Evolutionary conservation across 2,329 filamentous ascomycete genomes (phyloP).

Genomic region (Penicillium sp.): DNA sequence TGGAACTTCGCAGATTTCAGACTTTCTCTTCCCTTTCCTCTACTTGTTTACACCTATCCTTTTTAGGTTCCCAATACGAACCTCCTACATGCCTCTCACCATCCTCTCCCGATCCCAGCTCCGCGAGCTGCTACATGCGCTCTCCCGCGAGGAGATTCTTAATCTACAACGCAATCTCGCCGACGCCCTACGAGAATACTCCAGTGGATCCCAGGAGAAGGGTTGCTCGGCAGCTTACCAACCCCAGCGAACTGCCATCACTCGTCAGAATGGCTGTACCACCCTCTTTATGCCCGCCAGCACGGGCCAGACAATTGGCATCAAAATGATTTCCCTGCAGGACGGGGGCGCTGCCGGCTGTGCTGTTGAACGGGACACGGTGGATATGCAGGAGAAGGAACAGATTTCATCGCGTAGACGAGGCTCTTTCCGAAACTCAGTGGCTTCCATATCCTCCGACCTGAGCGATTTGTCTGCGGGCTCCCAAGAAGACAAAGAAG

Average conservation of each 20-base stretch:
- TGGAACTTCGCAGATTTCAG: constrained; percentile 2
- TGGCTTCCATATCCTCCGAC: constrained; percentile 30
- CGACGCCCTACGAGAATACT: constrained; percentile 57
- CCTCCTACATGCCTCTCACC: constrained; percentile 48
- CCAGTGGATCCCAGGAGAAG: constrained; percentile 51
- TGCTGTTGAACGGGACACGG: constrained; percentile 25
- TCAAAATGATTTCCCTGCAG: constrained; percentile 56
- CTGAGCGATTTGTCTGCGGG: constrained; percentile 29
- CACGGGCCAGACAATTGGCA: constrained; percentile 51
- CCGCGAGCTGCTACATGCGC: constrained; percentile 46
- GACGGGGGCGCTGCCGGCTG: constrained; percentile 27
- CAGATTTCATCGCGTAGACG: constrained; percentile 13
- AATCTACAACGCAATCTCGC: constrained; percentile 51
- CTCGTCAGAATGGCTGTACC: constrained; percentile 52
- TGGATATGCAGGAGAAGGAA: constrained; percentile 14
- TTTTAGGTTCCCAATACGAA: background rate
- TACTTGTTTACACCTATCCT: background rate
- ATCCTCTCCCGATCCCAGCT: constrained; percentile 52
- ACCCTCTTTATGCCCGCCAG: constrained; percentile 61
- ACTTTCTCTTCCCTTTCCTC: background rate
- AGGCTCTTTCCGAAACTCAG: constrained; percentile 23
- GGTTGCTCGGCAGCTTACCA: constrained; percentile 54
- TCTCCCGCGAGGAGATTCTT: constrained; percentile 50
- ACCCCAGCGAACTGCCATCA: constrained; percentile 53
- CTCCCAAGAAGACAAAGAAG: constrained; percentile 22